Percentiles rank a stretch among this genome's conserved stretches.
phyloP scores from a whole-genome alignment of 164 flowering plant species.

The Vitis rupestris region DNA sequence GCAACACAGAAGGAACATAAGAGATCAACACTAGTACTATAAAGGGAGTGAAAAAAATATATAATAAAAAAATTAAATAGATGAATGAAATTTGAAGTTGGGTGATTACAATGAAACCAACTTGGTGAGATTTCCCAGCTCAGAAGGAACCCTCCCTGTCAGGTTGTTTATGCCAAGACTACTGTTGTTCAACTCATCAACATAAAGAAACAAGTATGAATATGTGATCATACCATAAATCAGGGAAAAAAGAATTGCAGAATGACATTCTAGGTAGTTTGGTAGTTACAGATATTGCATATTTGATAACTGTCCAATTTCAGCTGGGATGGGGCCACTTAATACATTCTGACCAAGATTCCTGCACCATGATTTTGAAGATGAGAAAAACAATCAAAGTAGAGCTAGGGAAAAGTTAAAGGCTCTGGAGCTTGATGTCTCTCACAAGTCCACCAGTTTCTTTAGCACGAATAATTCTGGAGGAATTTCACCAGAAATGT shows the following conservation, averaged over 20 bases:
- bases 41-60: background rate
- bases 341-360: slow-evolving; percentile 49
- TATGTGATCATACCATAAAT: background rate
- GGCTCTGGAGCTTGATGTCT: background rate
- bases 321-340: slow-evolving; percentile 39
- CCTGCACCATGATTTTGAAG: slow-evolving; percentile 25
- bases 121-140: slow-evolving; percentile 47
- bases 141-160: slow-evolving; percentile 42
- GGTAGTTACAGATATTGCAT: slow-evolving; percentile 45
- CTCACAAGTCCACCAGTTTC: slow-evolving; percentile 43
- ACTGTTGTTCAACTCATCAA: slow-evolving; percentile 20
- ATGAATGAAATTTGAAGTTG: slow-evolving; percentile 1
- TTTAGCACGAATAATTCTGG: slow-evolving; percentile 34
- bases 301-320: slow-evolving; percentile 37
- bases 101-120: slow-evolving; percentile 39
- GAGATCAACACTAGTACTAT: background rate
- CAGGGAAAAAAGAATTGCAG: background rate
- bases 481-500: slow-evolving; percentile 37
- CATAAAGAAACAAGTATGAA: background rate
- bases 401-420: background rate
- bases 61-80: background rate
- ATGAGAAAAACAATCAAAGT: background rate
- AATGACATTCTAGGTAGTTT: background rate
- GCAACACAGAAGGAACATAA: slow-evolving; percentile 8
- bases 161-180: slow-evolving; percentile 57